These are phyloP conservation scores for Aspergillus nidulans DNA, from an alignment of 495 filamentous ascomycete species.

Conservation along the genomic window DNA sequence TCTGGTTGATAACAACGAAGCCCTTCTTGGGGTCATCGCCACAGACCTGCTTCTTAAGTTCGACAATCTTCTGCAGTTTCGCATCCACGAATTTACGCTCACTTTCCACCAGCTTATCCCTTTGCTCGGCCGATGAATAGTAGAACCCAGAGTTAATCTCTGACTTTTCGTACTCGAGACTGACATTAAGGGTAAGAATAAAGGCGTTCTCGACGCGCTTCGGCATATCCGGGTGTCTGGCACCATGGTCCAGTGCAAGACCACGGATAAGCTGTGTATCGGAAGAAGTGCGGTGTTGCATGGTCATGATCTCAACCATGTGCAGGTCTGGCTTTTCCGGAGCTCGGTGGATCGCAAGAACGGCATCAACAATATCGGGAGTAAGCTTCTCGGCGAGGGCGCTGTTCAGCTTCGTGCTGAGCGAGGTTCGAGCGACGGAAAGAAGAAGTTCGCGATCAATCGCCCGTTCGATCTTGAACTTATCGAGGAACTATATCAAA, in stretches of 20 bases:
- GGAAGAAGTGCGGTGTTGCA: conserved; percentile 95
- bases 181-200: conserved; percentile 94
- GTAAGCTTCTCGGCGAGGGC: conserved; percentile 87
- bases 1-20: conserved; percentile 98
- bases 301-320: conserved; percentile 99
- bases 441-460: conserved; percentile 92
- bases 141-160: conserved; percentile 99
- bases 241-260: conserved; percentile 91
- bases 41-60: conserved; percentile 97
- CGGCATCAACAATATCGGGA: conserved; percentile 90
- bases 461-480: conserved; percentile 81
- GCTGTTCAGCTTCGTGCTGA: conserved; percentile 88
- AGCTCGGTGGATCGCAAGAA: conserved; percentile 85
- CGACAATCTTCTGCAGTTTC: conserved; percentile 96
- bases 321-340: conserved; percentile 93
- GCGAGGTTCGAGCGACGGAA: conserved; percentile 88
- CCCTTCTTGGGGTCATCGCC: conserved; percentile 90
- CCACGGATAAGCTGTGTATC: conserved; percentile 95
- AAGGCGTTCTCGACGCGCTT: conserved; percentile 92
- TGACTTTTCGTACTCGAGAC: conserved; percentile 96
- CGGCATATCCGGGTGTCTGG: conserved; percentile 96
- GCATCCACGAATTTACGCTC: conserved; percentile 94
- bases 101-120: conserved; percentile 96
- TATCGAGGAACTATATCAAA: conserved; percentile 72
- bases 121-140: conserved; percentile 93